Evolutionary conservation across 148 eudicot genomes (phyloP).

Genomic region (Arctostaphylos glauca): DNA sequence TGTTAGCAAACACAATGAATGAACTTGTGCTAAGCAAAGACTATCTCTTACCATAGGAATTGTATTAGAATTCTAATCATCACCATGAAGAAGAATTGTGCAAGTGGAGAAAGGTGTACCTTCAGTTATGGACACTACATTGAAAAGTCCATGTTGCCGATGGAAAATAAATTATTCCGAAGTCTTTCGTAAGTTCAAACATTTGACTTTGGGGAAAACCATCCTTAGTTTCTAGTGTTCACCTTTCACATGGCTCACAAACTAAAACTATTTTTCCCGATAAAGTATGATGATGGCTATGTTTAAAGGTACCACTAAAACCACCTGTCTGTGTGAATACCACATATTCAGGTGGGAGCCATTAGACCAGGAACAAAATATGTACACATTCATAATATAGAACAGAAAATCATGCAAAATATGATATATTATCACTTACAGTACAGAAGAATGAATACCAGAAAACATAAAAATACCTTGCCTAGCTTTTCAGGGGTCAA

Average conservation of each 20-base stretch:
- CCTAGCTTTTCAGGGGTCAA: slow-evolving; percentile 90
- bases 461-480: slow-evolving; percentile 34
- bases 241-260: neutral
- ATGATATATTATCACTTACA: neutral
- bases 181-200: neutral
- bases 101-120: neutral
- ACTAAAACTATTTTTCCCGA: neutral
- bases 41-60: neutral
- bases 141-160: neutral
- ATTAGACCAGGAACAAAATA: neutral
- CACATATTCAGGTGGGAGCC: neutral
- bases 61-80: neutral
- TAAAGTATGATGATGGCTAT: neutral
- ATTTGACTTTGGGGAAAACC: neutral
- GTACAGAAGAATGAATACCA: neutral
- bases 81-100: neutral
- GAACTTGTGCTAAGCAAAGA: neutral
- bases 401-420: neutral
- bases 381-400: neutral
- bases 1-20: neutral
- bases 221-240: neutral
- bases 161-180: neutral
- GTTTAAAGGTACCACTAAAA: neutral
- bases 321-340: neutral
- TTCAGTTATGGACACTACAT: neutral